Evolutionary conservation across 1,139 yeast species (phyloP), one percentile per base, ranked within the genome.

Genomic region (Yamadazyma conglobata): DNA sequence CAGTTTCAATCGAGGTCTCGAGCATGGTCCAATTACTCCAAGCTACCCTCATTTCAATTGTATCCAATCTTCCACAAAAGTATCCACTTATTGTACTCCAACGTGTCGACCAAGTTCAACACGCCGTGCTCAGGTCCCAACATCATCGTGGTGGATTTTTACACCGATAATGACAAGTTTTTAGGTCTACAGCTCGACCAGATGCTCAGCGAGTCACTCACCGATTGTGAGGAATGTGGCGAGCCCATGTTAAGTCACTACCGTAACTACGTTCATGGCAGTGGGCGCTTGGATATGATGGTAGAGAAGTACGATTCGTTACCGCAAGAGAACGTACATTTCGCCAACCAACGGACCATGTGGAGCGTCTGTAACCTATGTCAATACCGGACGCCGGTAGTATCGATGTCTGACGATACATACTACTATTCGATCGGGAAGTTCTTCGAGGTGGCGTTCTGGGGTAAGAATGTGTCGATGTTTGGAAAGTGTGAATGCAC

Each of bases 41-140:
- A 56, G 27, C 48, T 56, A 10, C 48, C 70, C 0, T 54, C 67
- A 3, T 67, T 65, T 38, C 73, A 67, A 39, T 46, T 69, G n/a
- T 64, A 65, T 34, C 75, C 75, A 0, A 54, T 63, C 2, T 65
- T 64, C 33, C 96, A 89, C 48, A 94, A 87, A 47, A 81, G 74
- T 43, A 76, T 91, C 19, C 77, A 85, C 10, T 74, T 88, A 10
- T 62, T 91, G 22, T 87, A 82, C 50, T 83, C 95, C 0, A 76
- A 86, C 52, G 91, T 89, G 1, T 85, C 94, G 4, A 76, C 79
- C 10, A 84, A 79, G 42, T 84, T 87, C 27, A 85, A 94, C 0
- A 87, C 95, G 0, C 96, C 97, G 0, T 93, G 98, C 50, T 67
- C 79, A 30, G 97, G 97, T 0, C 98, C 99, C 0, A 87, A 77